Conservation (phyloP, 306 rosid genomes). For the Prunus fruticosa region DNA sequence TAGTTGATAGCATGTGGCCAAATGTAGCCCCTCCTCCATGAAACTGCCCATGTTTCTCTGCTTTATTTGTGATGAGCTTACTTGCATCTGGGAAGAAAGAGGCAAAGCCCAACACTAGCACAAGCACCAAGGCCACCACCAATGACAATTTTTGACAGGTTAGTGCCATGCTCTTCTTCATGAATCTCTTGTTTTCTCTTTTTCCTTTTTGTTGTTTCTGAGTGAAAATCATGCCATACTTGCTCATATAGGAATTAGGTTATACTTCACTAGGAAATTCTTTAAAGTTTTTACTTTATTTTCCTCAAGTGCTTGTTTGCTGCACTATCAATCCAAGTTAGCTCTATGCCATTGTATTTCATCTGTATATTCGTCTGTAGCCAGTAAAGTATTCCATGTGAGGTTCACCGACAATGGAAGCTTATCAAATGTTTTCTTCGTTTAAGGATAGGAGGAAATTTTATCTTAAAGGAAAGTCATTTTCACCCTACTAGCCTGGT, state of each 20-base stretch:
- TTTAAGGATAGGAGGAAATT: not conserved
- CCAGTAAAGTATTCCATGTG: not conserved
- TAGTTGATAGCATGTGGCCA: not conserved
- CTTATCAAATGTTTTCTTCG: not conserved
- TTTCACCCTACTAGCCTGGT: too few species aligned
- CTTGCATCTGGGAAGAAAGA: too few species aligned
- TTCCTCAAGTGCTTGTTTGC: not conserved
- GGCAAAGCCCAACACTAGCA: not conserved
- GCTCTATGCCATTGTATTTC: not conserved
- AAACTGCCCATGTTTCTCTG: not conserved
- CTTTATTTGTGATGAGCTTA: not conserved
- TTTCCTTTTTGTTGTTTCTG: not conserved
- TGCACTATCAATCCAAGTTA: not conserved
- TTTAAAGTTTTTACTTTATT: not conserved
- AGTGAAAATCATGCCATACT: not conserved
- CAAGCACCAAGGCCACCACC: not conserved
- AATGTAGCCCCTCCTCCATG: not conserved
- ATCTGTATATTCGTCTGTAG: not conserved
- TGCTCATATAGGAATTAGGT: not conserved
- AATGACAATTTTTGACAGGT: not conserved
- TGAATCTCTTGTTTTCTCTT: not conserved
- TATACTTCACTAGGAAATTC: not conserved
- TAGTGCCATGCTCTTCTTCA: not conserved
- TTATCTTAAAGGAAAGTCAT: not conserved
- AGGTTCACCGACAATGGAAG: not conserved